phyloP scores from a whole-genome alignment of 2,329 filamentous ascomycete genomes.

The Pseudocercospora crystallina region DNA sequence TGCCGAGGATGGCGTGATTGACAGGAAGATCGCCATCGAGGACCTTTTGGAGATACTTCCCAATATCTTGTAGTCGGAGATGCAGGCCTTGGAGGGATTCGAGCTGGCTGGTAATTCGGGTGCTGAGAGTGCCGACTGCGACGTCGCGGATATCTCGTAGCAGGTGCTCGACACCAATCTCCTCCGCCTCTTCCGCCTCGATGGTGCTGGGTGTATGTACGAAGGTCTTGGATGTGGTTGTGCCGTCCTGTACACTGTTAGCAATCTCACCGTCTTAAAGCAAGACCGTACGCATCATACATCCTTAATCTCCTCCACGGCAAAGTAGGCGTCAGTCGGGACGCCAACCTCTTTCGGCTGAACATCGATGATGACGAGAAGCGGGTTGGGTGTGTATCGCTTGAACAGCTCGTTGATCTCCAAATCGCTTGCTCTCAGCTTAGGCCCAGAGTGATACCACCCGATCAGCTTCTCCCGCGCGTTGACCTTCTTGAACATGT shows the following conservation, averaged over 20 bases:
- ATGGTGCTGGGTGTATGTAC: conserved; percentile 98
- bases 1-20: conserved; percentile 95
- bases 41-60: conserved; percentile 92
- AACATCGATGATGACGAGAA: conserved; percentile 97
- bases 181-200: conserved; percentile 97
- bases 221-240: conserved; percentile 93
- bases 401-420: conserved; percentile 99
- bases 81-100: conserved; percentile 96
- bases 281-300: conserved; percentile 47
- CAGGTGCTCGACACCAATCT: conserved; percentile 97
- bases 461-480: conserved; percentile 97
- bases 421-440: conserved; percentile 91
- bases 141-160: conserved; percentile 98
- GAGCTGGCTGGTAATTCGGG: conserved; percentile 94
- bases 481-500: conserved; percentile 99
- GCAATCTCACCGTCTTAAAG: conserved; percentile 7
- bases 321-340: conserved; percentile 98
- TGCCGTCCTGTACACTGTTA: conserved; percentile 71
- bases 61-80: conserved; percentile 90
- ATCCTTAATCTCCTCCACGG: conserved; percentile 99
- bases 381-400: conserved; percentile 92
- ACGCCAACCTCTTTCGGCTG: conserved; percentile 97
- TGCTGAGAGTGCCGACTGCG: conserved; percentile 92
- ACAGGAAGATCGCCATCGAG: conserved; percentile 88
- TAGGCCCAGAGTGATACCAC: conserved; percentile 98